Conservation (phyloP, 495 filamentous ascomycete species). For the Glutinoglossum americanum region DNA sequence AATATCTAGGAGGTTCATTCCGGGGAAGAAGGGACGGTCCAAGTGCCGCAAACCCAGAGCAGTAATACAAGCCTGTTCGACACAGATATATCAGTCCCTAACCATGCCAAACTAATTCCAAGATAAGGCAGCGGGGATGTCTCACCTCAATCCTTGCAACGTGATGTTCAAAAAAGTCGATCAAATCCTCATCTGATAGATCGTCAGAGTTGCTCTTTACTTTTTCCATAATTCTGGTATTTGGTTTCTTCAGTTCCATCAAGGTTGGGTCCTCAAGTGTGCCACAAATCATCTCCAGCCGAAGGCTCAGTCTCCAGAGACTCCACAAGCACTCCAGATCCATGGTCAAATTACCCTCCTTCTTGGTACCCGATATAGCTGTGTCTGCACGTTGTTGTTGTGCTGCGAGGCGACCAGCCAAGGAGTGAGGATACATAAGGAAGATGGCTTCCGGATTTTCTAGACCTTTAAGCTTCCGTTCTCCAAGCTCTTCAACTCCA, state of each 20-base stretch:
- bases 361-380: slow-evolving; percentile 12
- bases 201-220: slow-evolving; percentile 72
- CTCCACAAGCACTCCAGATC: slow-evolving; percentile 71
- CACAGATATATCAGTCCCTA: not conserved
- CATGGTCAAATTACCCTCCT: slow-evolving; percentile 24
- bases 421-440: slow-evolving; percentile 71
- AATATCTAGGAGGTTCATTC: slow-evolving; percentile 24
- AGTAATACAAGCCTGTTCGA: slow-evolving; percentile 36
- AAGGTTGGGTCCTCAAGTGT: slow-evolving; percentile 45
- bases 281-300: slow-evolving; percentile 82
- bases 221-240: slow-evolving; percentile 58
- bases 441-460: slow-evolving; percentile 95
- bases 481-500: slow-evolving; percentile 87
- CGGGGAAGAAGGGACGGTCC: slow-evolving; percentile 27
- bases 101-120: not conserved
- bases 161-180: slow-evolving; percentile 82
- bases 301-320: slow-evolving; percentile 71
- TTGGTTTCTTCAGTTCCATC: slow-evolving; percentile 41
- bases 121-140: not conserved
- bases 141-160: slow-evolving; percentile 86
- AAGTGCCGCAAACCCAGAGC: slow-evolving; percentile 46
- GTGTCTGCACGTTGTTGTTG: slow-evolving; percentile 29
- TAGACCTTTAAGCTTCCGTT: slow-evolving; percentile 81
- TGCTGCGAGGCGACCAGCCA: slow-evolving; percentile 55
- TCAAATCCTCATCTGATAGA: slow-evolving; percentile 62